Evolutionary conservation across 257 asterid genomes (phyloP), one percentile per base, ranked within the genome.

Genomic region (Jaltomata sinuosa): DNA sequence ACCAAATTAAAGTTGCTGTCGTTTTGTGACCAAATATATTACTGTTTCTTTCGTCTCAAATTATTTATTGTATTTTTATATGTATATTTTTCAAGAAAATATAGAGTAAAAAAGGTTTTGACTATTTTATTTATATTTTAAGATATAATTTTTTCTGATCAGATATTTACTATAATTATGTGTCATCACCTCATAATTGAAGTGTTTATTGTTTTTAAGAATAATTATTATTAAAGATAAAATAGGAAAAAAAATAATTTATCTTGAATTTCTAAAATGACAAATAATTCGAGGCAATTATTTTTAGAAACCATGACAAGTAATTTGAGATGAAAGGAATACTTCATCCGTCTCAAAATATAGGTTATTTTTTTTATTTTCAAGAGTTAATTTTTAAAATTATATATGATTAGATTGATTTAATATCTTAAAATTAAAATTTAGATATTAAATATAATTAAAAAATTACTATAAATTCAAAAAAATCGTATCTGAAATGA

Each of bases 1-100:
- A 78, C 49, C 52, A 57, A 85, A 57, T 59, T n/a, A n/a, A n/a
- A n/a, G n/a, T 52, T 59, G 50, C 61, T 74, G 87, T 87, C 87
- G 84, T 80, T 55, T 57, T 79, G 18, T 29, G 12, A 0, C 0
- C 0, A 0, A 21, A 86, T 8, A 83, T 92, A 3, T 0, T 53
- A 83, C n/a, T 29, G 18, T 57, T 80, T 3, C 2, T 1, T 18
- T 53, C 0, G 6, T 54, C 14, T 2, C 3, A 45, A 45, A 45
- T 45, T 45, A 45, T 45, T 10, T 45, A 45, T 25, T 11, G 0
- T 59, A 2, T 10, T 59, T 0, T 4, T n/a, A 0, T 0, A 59
- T 0, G 0, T 25, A 1, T 22, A n/a, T n/a, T n/a, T 11, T 52
- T 57, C 22, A 9, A 4, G 5, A 57, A 3, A n/a, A 1, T 57